Evolutionary conservation across 1,139 yeast genomes (phyloP), one percentile per base, ranked within the genome.

Genomic region (Eremothecium gossypii): DNA sequence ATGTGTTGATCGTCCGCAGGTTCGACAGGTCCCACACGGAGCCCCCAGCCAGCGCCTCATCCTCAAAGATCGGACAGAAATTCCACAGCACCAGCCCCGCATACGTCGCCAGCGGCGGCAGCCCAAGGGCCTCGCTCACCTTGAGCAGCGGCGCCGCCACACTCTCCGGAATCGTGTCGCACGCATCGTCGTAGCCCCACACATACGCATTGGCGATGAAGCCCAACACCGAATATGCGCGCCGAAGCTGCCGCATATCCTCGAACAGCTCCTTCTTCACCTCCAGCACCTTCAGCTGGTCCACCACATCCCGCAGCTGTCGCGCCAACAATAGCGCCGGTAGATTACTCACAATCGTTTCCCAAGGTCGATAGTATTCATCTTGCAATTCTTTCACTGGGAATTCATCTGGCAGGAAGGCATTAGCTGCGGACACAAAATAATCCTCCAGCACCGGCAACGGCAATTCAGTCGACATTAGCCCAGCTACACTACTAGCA

Each of bases 61-160:
- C 63, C 4, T 59, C 63, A 9, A 80, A 58, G 27, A 83, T 76
- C 40, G 76, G 74, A 50, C 73, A 75, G 68, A 77, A 86, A 59
- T 89, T 89, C 96, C 96, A 89, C 40, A 89, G 73, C 49, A 94
- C 80, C 47, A 86, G 68, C 0, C 91, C 83, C 7, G 96, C 87
- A 58, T 87, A 89, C 0, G 96, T 84, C 17, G 86, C 87, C 36
- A 89, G 64, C 0, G 96, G 95, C 1, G 96, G 95, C 14, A 89
- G 67, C 34, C 83, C 79, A 47, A 89, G 69, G 27, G 68, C 60
- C 2, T 76, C 75, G 10, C 84, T 66, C 0, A 77, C 75, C 33
- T 63, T 64, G 1, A 81, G 50, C 69, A 86, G 73, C 0, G 97
- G 96, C 40, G 68, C 65, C 0, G 95, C 80, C 23, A 89, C 58